Evolutionary conservation across 1,284 basidiomycete species (phyloP), one percentile per base, ranked within the genome.

Genomic region (Pholiota adiposa): DNA sequence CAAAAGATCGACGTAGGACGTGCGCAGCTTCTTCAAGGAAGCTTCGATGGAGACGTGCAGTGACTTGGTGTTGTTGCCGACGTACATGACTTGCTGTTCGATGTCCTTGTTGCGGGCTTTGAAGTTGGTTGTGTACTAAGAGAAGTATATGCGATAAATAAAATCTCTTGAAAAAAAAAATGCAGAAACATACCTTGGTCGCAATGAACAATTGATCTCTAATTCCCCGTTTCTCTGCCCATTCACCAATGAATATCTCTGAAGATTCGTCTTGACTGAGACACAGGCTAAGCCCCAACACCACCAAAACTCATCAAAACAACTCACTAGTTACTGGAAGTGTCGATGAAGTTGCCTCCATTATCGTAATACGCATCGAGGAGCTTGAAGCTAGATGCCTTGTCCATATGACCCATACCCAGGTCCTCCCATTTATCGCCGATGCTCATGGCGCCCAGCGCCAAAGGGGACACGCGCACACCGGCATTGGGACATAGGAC

Each of bases 1-100:
- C 25, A 82, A 67, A 23, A 83, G 74, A 63, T 84, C 82, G 66
- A 84, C 78, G 63, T 85, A 87, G 36, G 69, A 64, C 6, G 86
- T 87, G 29, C 83, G 76, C 6, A 87, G 77, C 64, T 85, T 86
- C 69, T 82, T 80, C 56, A 87, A 73, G 27, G 80, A 82, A 1
- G 68, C 77, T 25, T 75, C 72, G 40, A 85, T 71, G 51, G 77
- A 77, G 49, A 79, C 36, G 56, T 77, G 73, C 60, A 85, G 56
- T 0, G 75, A 75, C 63, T 83, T 82, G 55, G 68, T 41, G 56
- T 74, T 78, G 70, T 86, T 86, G 1, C 84, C 85, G 12, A 69
- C 66, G 64, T 80, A 85, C 59, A 76, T 69, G 4, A 72, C 67
- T 59, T 81, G 75, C 50, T 80, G 76, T 0, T 63, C 36, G 31